phyloP scores from a whole-genome alignment of 768 basidiomycete species.

The Pisolithus marmoratus region DNA sequence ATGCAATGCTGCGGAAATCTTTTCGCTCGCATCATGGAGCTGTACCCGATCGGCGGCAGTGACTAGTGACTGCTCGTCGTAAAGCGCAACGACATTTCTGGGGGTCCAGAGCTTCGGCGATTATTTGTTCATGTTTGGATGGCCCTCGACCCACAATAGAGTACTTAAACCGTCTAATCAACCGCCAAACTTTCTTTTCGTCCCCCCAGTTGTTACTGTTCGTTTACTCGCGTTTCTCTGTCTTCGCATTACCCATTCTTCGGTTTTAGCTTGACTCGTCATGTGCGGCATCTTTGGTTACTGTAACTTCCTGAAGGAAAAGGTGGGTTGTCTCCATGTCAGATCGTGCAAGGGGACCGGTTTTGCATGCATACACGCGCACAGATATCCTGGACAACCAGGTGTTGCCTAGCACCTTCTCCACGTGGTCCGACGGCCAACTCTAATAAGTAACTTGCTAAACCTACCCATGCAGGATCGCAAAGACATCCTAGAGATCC shows the following conservation, averaged over 20 bases:
- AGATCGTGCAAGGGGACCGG: not conserved
- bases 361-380: slow-evolving; percentile 1
- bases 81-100: not conserved
- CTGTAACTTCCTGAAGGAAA: slow-evolving; percentile 92
- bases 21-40: no score
- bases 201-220: slow-evolving; percentile 15
- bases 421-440: not conserved
- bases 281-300: slow-evolving; percentile 99
- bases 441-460: slow-evolving; percentile 1
- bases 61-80: not conserved
- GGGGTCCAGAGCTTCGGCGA: no score
- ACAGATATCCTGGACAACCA: no score
- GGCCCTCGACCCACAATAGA: slow-evolving; percentile 24
- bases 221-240: slow-evolving; percentile 1
- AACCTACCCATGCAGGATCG: slow-evolving; percentile 53
- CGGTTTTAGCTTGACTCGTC: slow-evolving; percentile 4
- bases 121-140: slow-evolving; percentile 28
- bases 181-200: slow-evolving; percentile 1
- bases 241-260: slow-evolving; percentile 1
- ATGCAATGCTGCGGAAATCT: not conserved
- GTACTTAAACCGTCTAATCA: slow-evolving; percentile 24
- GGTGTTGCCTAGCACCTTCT: not conserved
- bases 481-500: slow-evolving; percentile 84
- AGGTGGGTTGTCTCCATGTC: slow-evolving; percentile 46
- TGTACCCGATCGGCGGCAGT: not conserved